Evolutionary conservation across 1,284 basidiomycete species (phyloP), one percentile per base, ranked within the genome.

Genomic region (Sanguinoderma infundibulare): DNA sequence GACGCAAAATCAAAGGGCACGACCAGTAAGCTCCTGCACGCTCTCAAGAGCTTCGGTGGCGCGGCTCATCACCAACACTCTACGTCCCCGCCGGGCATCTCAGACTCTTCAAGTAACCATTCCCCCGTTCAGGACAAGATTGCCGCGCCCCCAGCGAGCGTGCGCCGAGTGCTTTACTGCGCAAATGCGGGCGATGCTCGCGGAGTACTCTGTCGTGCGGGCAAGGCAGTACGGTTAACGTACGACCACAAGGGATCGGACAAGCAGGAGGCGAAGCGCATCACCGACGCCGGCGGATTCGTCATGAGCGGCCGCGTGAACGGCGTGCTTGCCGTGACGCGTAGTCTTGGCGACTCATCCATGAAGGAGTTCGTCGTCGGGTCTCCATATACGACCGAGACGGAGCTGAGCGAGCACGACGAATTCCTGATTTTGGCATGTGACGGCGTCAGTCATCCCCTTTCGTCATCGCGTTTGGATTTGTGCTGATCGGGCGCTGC

Each of bases 351-450:
- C 50, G 98, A 99, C 74, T 92, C 95, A 0, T 94, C 95, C 7
- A 99, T 99, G 97, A 99, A 99, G 77, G 97, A 99, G 72, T 99
- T 98, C 73, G 97, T 99, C 8, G 97, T 99, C 46, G 98, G 98
- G 1, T 87, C 94, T 38, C 98, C 98, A 10, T 99, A 98, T 76
- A 99, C 98, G 15, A 99, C 98, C 17, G 96, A 98, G 76, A 98
- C 97, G 6, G 89, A 91, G 64, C 79, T 99, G 20, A 91, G 88
- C 57, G 89, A 93, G 12, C 90, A 95, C 10, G 98, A 99, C 74
- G 94, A 98, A 73, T 96, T 97, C 77, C 75, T 99, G 59, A 95
- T 99, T 66, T 82, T 99, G 57, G 98, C 98, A 30, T 99, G 98
- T 73, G 98, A 99, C 77, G 98, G 98, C 65, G 96, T 98, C 75